Percentiles rank a stretch among this genome's conserved stretches.
phyloP scores from a whole-genome alignment of 2,329 filamentous ascomycete genomes.

The Alternaria infectoria region DNA sequence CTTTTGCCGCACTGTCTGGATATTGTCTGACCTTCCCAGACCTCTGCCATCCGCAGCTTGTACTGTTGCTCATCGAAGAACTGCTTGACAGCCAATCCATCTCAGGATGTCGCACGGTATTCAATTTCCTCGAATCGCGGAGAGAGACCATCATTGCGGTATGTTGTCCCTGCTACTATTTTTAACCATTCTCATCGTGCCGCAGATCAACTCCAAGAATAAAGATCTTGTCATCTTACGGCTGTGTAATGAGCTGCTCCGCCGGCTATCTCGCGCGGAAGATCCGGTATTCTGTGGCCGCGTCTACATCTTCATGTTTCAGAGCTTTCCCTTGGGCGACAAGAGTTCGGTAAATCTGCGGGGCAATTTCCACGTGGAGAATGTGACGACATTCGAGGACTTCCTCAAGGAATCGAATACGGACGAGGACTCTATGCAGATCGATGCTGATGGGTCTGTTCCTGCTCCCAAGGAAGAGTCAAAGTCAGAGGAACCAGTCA shows the following conservation, averaged over 20 bases:
- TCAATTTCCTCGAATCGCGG: constrained; percentile 93
- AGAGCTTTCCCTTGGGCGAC: constrained; percentile 94
- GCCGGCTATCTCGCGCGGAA: constrained; percentile 90
- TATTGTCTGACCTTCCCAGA: constrained; percentile 39
- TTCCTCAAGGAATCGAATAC: constrained; percentile 48
- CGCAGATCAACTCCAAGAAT: constrained; percentile 54
- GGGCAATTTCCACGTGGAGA: constrained; percentile 95
- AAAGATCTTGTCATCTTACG: constrained; percentile 91
- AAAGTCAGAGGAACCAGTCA: constrained; percentile 42
- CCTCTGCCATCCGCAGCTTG: constrained; percentile 75
- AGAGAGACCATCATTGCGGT: constrained; percentile 83
- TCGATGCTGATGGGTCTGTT: constrained; percentile 59
- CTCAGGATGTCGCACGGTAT: constrained; percentile 85
- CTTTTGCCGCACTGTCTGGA: constrained; percentile 38
- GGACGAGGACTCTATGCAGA: constrained; percentile 66
- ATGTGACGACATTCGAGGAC: constrained; percentile 84
- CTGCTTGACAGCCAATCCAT: constrained; percentile 96
- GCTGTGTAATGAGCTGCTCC: constrained; percentile 93
- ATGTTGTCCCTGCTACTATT: constrained; percentile 45
- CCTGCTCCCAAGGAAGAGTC: constrained; percentile 39
- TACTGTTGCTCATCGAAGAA: constrained; percentile 93
- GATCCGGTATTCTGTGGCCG: constrained; percentile 97
- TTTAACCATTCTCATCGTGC: constrained; percentile 26
- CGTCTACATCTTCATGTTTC: constrained; percentile 98
- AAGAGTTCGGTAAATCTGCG: constrained; percentile 96